Evolutionary conservation across 176 grass and related monocot genomes (phyloP), one percentile per base, ranked within the genome.

Genomic region (Paspalum vaginatum): DNA sequence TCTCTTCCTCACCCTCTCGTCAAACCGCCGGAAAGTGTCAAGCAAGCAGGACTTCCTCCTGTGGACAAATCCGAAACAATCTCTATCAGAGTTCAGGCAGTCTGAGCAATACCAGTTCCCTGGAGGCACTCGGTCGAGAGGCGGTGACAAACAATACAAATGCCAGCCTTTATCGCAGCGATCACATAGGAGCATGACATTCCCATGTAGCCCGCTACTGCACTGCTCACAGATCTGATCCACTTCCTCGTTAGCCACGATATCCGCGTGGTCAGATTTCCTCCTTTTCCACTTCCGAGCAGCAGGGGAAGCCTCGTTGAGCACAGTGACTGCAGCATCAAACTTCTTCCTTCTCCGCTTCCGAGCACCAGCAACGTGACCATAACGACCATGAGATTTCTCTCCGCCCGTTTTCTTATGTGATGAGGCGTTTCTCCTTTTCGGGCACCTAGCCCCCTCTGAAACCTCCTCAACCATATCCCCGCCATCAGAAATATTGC

Each of bases 221-320:
- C 94, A 97, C 85, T 94, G 94, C 83, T 94, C 91, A 32, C 94
- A 97, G 47, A 97, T 81, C 85, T 97, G 94, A 87, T 97, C 94
- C 37, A 90, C 83, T 76, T 72, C 80, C 58, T 84, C 79, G 42
- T 75, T 74, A 65, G 61, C 63, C 20, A 81, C 57, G 37, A 26
- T 48, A 40, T 47, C 71, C 47, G 8, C 48, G 37, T 68, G 70
- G 54, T 72, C 48, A 27, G 18, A 45, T 11, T 75, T 85, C 45
- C 50, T 83, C 58, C 60, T 77, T 77, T 81, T 93, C 41, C 44
- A 54, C 82, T 90, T 90, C 2, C 16, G 37, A 56, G 37, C 50
- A 13, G 59, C 47, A 79, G 77, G 12, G 24, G 77, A 18, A n/a
- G 10, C 72, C 72, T 79, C 87, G 37, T 70, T 74, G 53, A 61